Evolutionary conservation across 1,284 basidiomycete species (phyloP), one percentile per base, ranked within the genome.

Genomic region (Coniferiporia weirii): DNA sequence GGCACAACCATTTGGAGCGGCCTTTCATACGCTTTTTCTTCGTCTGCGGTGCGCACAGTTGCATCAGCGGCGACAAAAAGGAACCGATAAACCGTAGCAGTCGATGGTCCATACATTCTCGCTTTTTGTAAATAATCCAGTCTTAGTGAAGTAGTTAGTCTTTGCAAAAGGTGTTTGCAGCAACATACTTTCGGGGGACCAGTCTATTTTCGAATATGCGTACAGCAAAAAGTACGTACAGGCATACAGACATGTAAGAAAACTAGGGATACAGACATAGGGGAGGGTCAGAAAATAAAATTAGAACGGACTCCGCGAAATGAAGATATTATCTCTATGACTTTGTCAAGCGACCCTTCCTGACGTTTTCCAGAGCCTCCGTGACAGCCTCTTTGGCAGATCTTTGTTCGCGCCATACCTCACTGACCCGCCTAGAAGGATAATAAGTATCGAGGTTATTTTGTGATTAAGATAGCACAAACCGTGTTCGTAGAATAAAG

Each of bases 1-100:
- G 81, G 81, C 1, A 98, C 96, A 3, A 98, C 96, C 0, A 77
- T 98, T 32, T 93, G 88, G 86, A 96, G 93, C 65, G 96, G 96
- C 1, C 66, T 95, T 52, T 93, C 93, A 22, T 98, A 98, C 68
- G 68, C 96, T 1, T 91, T 91, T 65, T 82, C 82, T 8, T 84
- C 83, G 63, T 75, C 86, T 56, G 88, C 87, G 0, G 84, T 91
- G 53, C 83, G 83, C 52, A 73, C 88, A 32, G 63, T 64, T 15
- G n/a, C 57, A 7, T 54, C 51, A 50, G 54, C 27, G 45, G 15
- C 13, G 19, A 36, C 20, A 27, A 36, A 44, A 44, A 44, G 43
- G 19, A 7, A 13, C n/a, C 13, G 22, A 56, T 32, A 44, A 3
- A 35, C 35, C 51, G 10, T 38, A 4, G 19, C 12, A 9, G 2